Evolutionary conservation across 2,329 filamentous ascomycete species (phyloP).

Genomic region (Zasmidium cellare): DNA sequence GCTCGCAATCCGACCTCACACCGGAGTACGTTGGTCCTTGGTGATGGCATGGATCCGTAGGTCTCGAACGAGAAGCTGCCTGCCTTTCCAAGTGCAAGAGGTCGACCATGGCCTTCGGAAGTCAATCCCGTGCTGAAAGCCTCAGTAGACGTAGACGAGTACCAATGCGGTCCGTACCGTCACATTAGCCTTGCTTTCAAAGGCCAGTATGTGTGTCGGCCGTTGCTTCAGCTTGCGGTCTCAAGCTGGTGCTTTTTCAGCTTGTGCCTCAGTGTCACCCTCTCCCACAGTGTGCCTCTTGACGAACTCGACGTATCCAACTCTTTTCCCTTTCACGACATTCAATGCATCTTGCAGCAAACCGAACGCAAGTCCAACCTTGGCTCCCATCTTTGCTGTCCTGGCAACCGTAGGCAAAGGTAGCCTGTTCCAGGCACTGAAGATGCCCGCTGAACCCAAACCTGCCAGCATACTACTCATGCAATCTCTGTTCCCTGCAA

Average conservation of each 20-base stretch:
- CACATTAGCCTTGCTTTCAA: too few relatives aligned
- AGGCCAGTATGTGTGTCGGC: too few relatives aligned
- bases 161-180: too few relatives aligned
- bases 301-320: conserved; percentile 71
- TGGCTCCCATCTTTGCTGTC: conserved; percentile 76
- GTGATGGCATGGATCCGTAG: too few relatives aligned
- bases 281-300: conserved; percentile 29
- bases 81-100: too few relatives aligned
- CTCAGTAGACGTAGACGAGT: too few relatives aligned
- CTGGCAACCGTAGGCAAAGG: conserved; percentile 61
- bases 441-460: conserved; percentile 78
- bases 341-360: conserved; percentile 75
- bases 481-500: conserved; percentile 62
- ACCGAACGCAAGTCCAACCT: conserved; percentile 78
- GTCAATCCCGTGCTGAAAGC: too few relatives aligned
- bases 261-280: background rate
- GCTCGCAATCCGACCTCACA: too few relatives aligned
- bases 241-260: background rate
- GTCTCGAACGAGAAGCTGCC: too few relatives aligned
- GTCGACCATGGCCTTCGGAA: too few relatives aligned
- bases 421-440: conserved; percentile 83
- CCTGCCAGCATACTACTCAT: conserved; percentile 80
- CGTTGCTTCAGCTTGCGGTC: too few relatives aligned
- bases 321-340: conserved; percentile 66
- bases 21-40: too few relatives aligned